phyloP scores from a whole-genome alignment of 345 rosid species.

The Hibiscus mutabilis region DNA sequence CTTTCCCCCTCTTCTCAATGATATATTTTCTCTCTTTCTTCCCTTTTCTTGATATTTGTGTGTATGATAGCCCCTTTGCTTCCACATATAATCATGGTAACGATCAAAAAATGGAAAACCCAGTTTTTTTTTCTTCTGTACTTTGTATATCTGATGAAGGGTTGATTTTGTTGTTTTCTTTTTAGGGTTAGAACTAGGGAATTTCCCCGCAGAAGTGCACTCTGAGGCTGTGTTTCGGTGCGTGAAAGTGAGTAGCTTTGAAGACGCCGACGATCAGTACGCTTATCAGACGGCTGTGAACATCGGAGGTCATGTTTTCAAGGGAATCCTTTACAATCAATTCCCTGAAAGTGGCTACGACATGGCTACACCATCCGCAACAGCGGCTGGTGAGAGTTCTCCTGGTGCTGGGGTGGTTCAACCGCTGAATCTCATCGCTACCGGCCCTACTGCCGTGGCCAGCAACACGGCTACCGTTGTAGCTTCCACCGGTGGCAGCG shows the following conservation, averaged over 20 bases:
- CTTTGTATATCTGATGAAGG: not conserved
- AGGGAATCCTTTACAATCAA: constrained; percentile 86
- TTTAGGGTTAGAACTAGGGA: constrained; percentile 67
- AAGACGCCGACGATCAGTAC: constrained; percentile 61
- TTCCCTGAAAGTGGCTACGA: constrained; percentile 48
- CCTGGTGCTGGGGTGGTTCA: constrained; percentile 32
- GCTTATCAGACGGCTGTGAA: constrained; percentile 86
- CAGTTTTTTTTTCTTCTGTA: not conserved
- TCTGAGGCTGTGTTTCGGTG: constrained; percentile 69
- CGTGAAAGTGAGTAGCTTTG: constrained; percentile 60
- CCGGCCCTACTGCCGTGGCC: constrained; percentile 2
- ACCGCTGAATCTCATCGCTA: constrained; percentile 5
- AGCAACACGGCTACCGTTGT: not conserved
- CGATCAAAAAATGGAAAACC: not conserved
- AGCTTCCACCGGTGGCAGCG: constrained; percentile 16
- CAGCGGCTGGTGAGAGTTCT: constrained; percentile 27
- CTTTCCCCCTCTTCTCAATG: constrained; percentile 10
- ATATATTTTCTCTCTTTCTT: not conserved
- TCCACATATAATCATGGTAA: not conserved
- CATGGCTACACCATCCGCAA: not conserved
- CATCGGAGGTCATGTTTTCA: constrained; percentile 88
- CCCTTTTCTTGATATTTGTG: constrained; percentile 21
- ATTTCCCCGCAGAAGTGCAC: constrained; percentile 65
- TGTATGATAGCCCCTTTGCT: not conserved
- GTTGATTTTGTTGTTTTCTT: not conserved